Base-by-base conservation (phyloP, 2,329 filamentous ascomycete species). In the Paecilomyces fulvus region DNA sequence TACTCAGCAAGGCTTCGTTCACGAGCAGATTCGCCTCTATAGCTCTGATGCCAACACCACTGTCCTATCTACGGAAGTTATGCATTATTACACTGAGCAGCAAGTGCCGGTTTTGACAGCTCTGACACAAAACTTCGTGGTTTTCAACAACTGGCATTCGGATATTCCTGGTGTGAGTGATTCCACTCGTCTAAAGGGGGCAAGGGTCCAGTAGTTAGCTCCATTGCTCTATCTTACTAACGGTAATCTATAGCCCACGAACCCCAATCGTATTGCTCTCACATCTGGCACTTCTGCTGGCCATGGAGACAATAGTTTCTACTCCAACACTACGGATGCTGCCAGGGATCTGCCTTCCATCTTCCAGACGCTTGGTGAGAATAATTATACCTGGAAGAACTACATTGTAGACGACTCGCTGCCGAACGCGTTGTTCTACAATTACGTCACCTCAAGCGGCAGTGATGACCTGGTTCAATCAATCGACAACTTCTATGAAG, bases 71-170 rank as follows among this genome's bases (percentile, higher is more conserved):
- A 72, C 69, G 3, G 74, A 77, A 58, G 74, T 67, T 9, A 74
- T 77, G 57, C 74, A 75, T 58, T 77, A 77, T 61, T 76, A 76
- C 57, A 70, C 69, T 0, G 70, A 70, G 0, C 68, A 73, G 3
- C 71, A 75, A 55, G 67, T 77, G n/a, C 74, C 71, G 1, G 69
- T 77, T 17, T 71, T 76, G 58, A 71, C 65, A 30, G 58, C 69
- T 3, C 67, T 77, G 28, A 74, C 74, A 0, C 65, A 77, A 56
- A 76, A 77, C 55, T 77, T 70, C 51, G 69, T 76, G 1, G 71
- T 76, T 1, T 76, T 77, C 58, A 75, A 77, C 58, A 64, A 71
- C 31, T 77, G 75, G 74, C 75, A 75, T 51, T 69, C 72, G 17
- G 55, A 71, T 2, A 69, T 75, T 2, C 73, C 73, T 0, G 72